phyloP scores from a whole-genome alignment of 2,329 filamentous ascomycete genomes.

The Cyphellophora attinorum region DNA sequence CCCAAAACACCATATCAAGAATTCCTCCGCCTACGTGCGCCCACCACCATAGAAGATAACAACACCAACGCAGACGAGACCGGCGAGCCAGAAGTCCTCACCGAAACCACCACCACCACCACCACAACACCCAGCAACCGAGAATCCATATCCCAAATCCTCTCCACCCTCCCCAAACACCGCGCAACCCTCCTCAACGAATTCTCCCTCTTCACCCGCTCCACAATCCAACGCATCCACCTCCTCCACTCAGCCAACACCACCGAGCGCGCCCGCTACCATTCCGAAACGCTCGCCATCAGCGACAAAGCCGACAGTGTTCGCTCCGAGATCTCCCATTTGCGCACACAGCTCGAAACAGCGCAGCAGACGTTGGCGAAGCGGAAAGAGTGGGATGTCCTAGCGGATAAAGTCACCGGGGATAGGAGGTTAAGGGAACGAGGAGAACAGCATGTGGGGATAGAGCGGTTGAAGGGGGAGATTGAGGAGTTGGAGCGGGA shows the following conservation, averaged over 20 bases:
- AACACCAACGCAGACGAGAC: constrained; percentile 33
- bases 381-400: constrained; percentile 76
- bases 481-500: constrained; percentile 80
- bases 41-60: constrained; percentile 50
- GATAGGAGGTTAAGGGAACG: constrained; percentile 71
- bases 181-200: constrained; percentile 79
- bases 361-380: constrained; percentile 66
- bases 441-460: constrained; percentile 69
- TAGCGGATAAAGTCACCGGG: constrained; percentile 76
- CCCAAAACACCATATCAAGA: constrained; percentile 52
- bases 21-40: constrained; percentile 35
- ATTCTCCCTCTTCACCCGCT: constrained; percentile 74
- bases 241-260: constrained; percentile 76
- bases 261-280: constrained; percentile 74
- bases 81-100: constrained; percentile 16
- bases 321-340: constrained; percentile 60
- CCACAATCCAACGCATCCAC: constrained; percentile 73
- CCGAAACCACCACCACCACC: not conserved
- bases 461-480: constrained; percentile 77
- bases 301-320: constrained; percentile 68
- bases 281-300: constrained; percentile 69
- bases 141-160: constrained; percentile 28
- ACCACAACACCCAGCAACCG: constrained; percentile 20
- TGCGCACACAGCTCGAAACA: constrained; percentile 66
- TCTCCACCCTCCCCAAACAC: constrained; percentile 52